These are phyloP conservation scores for Aspergillus steynii DNA, from an alignment of 495 filamentous ascomycete genomes.

Conservation along the genomic window DNA sequence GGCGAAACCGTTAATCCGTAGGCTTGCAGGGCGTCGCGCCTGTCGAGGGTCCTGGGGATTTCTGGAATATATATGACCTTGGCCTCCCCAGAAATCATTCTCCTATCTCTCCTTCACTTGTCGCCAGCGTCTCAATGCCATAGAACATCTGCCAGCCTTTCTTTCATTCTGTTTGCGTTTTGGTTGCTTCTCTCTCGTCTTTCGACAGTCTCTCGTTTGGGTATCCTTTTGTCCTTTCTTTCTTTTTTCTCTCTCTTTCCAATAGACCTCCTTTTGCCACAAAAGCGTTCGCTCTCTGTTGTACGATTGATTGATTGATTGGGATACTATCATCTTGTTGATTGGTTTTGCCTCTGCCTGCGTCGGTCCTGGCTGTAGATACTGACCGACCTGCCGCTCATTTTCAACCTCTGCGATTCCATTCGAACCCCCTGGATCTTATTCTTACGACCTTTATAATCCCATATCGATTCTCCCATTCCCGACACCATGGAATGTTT, in stretches of 20 bases:
- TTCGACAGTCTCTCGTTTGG: constrained; percentile 5
- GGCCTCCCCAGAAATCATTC: not conserved
- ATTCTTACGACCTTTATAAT: constrained; percentile 17
- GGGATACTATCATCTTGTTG: not conserved
- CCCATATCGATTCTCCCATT: constrained; percentile 2
- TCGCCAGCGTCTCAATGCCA: constrained; percentile 12
- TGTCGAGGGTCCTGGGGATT: not conserved
- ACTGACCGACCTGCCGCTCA: not conserved
- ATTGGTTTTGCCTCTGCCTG: not conserved
- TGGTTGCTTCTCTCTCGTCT: constrained; percentile 11
- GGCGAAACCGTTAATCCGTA: constrained; percentile 16
- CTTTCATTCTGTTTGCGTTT: constrained; percentile 8
- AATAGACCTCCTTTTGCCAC: constrained; percentile 1
- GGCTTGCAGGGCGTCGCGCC: not conserved
- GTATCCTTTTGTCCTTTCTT: constrained; percentile 1
- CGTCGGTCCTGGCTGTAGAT: constrained; percentile 3
- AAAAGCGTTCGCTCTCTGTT: constrained; percentile 4
- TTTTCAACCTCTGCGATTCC: not conserved
- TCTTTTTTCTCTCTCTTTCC: constrained; percentile 4
- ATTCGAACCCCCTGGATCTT: not conserved
- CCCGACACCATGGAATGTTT: constrained; percentile 40
- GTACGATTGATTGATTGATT: not conserved
- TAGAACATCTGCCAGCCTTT: constrained; percentile 10
- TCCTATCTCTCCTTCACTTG: constrained; percentile 19
- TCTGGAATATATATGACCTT: constrained; percentile 2